Evolutionary conservation across 129 eudicot species (phyloP), one percentile per base, ranked within the genome.

Genomic region (Gnaphalium uliginosum): DNA sequence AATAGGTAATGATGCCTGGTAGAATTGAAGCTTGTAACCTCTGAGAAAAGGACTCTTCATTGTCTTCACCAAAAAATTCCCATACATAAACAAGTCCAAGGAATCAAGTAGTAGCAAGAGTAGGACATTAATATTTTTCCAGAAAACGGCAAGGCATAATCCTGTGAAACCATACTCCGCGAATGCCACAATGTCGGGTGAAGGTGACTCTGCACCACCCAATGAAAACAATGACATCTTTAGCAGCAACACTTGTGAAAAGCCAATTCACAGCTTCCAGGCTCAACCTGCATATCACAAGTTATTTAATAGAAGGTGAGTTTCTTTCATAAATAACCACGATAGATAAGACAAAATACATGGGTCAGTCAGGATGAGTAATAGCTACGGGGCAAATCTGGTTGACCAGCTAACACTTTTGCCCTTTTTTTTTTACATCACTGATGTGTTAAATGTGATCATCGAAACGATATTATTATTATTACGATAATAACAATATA

Each of bases 141-240:
- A 0, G 83, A 59, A 29, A 91, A 78, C 8, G 88, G 46, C 91
- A 62, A 91, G 54, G 37, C 87, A 86, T 10, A 86, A 71, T 32
- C 88, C 89, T 10, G 89, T 74, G 65, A 86, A 91, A 6, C 87
- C 84, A 58, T 91, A 91, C 29, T 94, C 97, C 0, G 87, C 84
- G 27, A 86, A 88, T 41, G 97, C 89, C 64, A 91, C 92, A 18
- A 88, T 80, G 80, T 91, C 92, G 30, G 88, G 83, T 74, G 88
- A 71, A 8, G 94, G 94, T 53, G 89, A 87, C 66, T 88, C 97
- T 48, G 88, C 94, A 24, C 89, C 80, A 5, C 93, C 90, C 73
- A 88, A 69, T 7, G 91, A 82, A 24, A 83, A 66, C 69, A 90
- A 69, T 4, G 92, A 79, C 84, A 82, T 74, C 57, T 88, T 88